phyloP scores from a whole-genome alignment of 2,329 filamentous ascomycete species.

The Paramyrothecium sp. region DNA sequence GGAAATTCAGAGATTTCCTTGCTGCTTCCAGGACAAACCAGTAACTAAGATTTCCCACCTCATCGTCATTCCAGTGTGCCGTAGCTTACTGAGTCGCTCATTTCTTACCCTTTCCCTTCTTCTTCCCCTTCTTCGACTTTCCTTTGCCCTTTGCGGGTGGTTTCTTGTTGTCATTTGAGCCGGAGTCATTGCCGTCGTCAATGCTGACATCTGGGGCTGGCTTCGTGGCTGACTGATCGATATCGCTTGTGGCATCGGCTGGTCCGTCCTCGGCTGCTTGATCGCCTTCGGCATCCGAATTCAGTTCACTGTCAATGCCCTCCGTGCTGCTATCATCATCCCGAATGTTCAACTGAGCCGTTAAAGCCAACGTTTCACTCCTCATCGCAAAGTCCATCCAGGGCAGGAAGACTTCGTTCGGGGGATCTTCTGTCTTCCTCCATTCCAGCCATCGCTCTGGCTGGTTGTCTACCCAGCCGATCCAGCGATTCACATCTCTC shows the following conservation, averaged over 20 bases:
- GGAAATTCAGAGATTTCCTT: no score
- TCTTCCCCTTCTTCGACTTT: conserved; percentile 11
- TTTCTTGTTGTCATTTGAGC: background rate
- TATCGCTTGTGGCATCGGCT: background rate
- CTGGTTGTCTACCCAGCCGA: conserved; percentile 16
- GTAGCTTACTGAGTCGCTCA: no score
- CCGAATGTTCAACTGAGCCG: background rate
- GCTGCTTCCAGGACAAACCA: no score
- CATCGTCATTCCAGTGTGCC: no score
- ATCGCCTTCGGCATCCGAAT: background rate
- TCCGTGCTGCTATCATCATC: background rate
- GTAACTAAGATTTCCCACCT: no score
- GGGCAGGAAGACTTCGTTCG: background rate
- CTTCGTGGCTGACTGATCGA: background rate
- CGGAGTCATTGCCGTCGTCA: background rate
- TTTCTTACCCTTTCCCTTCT: conserved; percentile 2
- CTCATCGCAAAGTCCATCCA: background rate
- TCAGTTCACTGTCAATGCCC: background rate
- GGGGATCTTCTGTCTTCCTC: conserved; percentile 14
- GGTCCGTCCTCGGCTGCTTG: background rate
- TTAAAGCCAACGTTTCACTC: background rate
- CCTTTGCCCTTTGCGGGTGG: background rate
- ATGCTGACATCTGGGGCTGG: background rate
- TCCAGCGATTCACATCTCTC: conserved; percentile 16
- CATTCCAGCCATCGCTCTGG: conserved; percentile 25